Evolutionary conservation across 768 basidiomycete genomes (phyloP), one percentile per base, ranked within the genome.

Genomic region (Pleurotus eryngii): DNA sequence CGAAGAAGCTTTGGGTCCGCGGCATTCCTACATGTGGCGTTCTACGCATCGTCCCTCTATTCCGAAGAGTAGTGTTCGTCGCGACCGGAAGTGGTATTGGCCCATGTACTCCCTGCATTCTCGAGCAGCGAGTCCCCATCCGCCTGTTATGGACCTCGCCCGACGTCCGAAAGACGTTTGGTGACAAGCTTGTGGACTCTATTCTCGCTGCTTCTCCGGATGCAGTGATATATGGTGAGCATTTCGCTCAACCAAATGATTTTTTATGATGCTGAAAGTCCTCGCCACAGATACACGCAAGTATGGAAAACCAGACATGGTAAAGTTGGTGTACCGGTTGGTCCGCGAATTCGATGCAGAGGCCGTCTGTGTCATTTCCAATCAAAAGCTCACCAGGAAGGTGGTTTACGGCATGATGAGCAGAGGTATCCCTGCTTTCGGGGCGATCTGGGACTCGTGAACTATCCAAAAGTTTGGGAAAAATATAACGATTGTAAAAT

Each of bases 91-190:
- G 74, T 15, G 82, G 82, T 45, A 84, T 86, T 58, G 84, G 82
- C 2, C 84, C 83, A n/a, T 83, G 81, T 63, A 78, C 81, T 2
- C 80, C 82, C 0, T 76, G 75, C 53, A 79, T 86, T 56, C 65
- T 85, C 55, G 82, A 78, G 55, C 70, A 75, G 60, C 70, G 74
- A 22, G 70, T 81, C 6, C 82, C 83, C 3, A 81, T 81, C 48
- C 74, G 77, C 15, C 73, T 85, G 27, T 74, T 86, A n/a, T 85
- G 84, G 84, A 83, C 83, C 0, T 79, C 82, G 14, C 84, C 83
- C 2, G 78, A 83, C 60, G 81, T 83, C 42, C 76, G 82, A 15
- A 72, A 81, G 67, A 86, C 84, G 12, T 86, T 85, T 63, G 84
- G 84, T 24, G 75, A 85, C 65, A 74, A 82, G 51, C 71, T 86